Percentiles rank a stretch among this genome's conserved stretches.
Evolutionary conservation across 805 yeast species (phyloP).

Genomic region (Metahyphopichia silvanorum): DNA sequence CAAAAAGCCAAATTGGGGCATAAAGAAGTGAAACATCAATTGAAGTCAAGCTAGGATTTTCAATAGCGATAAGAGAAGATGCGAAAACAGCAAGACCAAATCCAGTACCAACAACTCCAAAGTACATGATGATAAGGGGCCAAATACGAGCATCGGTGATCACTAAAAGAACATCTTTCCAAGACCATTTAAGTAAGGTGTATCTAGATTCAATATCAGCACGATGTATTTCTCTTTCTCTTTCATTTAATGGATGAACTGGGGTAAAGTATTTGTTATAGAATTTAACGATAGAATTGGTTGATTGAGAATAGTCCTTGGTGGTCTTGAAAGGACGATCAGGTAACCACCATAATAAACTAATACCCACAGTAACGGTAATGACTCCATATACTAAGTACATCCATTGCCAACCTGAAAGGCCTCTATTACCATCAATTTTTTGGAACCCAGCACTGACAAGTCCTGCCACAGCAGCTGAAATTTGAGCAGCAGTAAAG

Average conservation of each 20-base stretch:
- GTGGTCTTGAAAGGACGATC: conserved; percentile 54
- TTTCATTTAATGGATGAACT: conserved; percentile 47
- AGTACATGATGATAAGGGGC: conserved; percentile 85
- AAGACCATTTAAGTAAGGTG: conserved; percentile 49
- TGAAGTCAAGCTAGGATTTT: conserved; percentile 60
- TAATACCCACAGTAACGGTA: conserved; percentile 61
- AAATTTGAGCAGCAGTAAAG: conserved; percentile 88
- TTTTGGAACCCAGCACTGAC: conserved; percentile 86
- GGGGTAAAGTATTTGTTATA: conserved; percentile 28
- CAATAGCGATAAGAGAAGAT: conserved; percentile 65
- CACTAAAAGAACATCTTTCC: conserved; percentile 54
- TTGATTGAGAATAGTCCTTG: conserved; percentile 4
- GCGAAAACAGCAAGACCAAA: conserved; percentile 84
- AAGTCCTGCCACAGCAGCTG: conserved; percentile 85
- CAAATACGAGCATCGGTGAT: conserved; percentile 65
- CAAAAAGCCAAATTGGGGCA: conserved; percentile 91
- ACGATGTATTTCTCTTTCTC: conserved; percentile 56
- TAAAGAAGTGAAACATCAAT: conserved; percentile 71
- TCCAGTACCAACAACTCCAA: conserved; percentile 92
- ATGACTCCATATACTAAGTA: conserved; percentile 72
- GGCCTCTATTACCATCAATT: conserved; percentile 69
- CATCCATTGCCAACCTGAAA: conserved; percentile 85
- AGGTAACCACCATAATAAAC: conserved; percentile 81
- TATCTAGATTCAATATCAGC: conserved; percentile 58
- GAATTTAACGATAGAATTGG: conserved; percentile 12